phyloP scores from a whole-genome alignment of 2,329 filamentous ascomycete species.

The Botrytis byssoidea region DNA sequence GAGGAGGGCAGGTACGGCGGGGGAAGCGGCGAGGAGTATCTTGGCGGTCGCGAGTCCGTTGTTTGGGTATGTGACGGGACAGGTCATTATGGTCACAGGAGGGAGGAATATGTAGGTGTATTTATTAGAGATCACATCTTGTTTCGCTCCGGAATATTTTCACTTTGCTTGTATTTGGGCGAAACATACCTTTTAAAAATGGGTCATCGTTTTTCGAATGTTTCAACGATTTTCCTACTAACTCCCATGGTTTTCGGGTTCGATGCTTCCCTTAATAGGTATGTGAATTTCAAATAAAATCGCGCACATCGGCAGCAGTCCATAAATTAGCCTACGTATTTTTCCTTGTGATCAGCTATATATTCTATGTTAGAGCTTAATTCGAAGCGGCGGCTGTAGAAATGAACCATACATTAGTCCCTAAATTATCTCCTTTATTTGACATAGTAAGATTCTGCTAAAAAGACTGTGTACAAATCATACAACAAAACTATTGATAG shows the following conservation, averaged over 20 bases:
- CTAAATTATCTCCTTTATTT: neutral
- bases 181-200: neutral
- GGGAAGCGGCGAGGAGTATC: constrained; percentile 76
- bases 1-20: constrained; percentile 71
- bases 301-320: neutral
- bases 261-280: no score
- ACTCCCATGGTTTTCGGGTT: neutral
- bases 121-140: neutral
- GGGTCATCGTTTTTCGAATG: neutral
- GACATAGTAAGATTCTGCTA: neutral
- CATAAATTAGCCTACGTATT: neutral
- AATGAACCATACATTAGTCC: neutral
- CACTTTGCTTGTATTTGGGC: neutral
- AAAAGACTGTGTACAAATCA: neutral
- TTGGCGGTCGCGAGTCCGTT: constrained; percentile 77
- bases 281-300: accelerated
- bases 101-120: constrained; percentile 58
- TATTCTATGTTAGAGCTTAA: neutral
- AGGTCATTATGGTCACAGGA: constrained; percentile 84
- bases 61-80: constrained; percentile 81
- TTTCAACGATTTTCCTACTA: neutral
- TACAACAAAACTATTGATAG: neutral
- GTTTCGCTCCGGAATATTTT: neutral
- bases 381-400: neutral
- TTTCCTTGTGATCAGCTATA: neutral